Base-by-base conservation (phyloP, 306 rosid species). In the Dalbergia cochinchinensis region DNA sequence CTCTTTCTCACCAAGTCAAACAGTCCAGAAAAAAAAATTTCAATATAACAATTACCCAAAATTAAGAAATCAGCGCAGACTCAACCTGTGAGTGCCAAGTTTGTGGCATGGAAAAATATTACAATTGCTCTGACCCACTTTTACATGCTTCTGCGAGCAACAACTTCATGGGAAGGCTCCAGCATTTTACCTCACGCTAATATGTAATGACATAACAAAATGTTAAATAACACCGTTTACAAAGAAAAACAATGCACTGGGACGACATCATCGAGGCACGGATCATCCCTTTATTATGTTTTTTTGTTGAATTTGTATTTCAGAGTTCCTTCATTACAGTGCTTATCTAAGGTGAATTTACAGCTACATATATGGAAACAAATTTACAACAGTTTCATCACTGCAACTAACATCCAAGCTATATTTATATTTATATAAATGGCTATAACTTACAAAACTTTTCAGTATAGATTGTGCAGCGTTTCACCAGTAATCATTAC, bases 401-500 rank as follows among this genome's bases (percentile, higher is more conserved):
- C 35, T 51, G 71, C 33, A 59, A 66, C 39, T 57, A 47, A 58
- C n/a, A 50, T 7, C 44, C 3, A 55, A 65, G 72, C 61, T 39
- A 64, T 45, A 74, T 12, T 68, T 14, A 15, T 60, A 69, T 37
- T 8, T 11, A 37, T 35, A 37, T 51, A 53, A 22, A 34, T 54
- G 37, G 41, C 41, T 79, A 54, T 37, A 78, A 65, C 60, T 45
- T 11, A 35, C 65, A 71, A 67, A 39, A 64, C 48, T 11, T 42
- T 33, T 62, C 76, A 48, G 14, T 77, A 80, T 51, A 50, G 77
- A 75, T 63, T 76, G 64, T 33, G 73, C 16, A 42, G 54, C 8
- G 5, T 58, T 64, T 86, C 83, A 92, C 97, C 97, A 89, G 73
- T 82, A 87, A 71, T 91, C 97, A 79, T 88, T 88, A 87, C 97